These are phyloP conservation scores for Dactylellina cionopaga DNA, from an alignment of 2,329 filamentous ascomycete genomes.

Conservation along the genomic window DNA sequence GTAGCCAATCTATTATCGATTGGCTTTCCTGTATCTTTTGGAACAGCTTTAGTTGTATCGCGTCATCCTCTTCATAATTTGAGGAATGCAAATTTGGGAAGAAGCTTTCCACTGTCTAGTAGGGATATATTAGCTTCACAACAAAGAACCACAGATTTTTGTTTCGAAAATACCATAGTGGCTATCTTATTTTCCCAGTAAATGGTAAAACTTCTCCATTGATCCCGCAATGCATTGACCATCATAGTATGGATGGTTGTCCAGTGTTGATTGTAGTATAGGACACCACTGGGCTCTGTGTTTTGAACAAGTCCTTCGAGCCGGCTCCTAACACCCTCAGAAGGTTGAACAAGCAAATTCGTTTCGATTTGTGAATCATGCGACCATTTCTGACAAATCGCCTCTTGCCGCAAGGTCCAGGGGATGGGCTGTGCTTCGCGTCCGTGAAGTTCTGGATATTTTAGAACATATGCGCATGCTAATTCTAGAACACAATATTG, in stretches of 20 bases:
- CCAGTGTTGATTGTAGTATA: background rate
- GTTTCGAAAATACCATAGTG: background rate
- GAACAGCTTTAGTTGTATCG: background rate
- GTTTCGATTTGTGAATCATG: background rate
- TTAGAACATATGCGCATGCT: background rate
- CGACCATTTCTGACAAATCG: background rate
- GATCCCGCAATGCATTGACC: background rate
- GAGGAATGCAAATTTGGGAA: background rate
- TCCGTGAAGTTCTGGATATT: slow-evolving; percentile 5
- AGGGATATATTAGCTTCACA: background rate
- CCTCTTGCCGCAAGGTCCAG: background rate
- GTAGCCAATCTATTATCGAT: background rate
- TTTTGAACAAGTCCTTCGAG: background rate
- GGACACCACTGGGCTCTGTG: background rate
- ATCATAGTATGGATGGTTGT: background rate
- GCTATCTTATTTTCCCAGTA: slow-evolving; percentile 7
- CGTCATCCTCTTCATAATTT: background rate
- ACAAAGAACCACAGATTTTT: background rate
- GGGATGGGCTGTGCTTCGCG: background rate
- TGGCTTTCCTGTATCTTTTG: slow-evolving; percentile 7
- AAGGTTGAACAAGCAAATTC: background rate
- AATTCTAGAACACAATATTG: background rate
- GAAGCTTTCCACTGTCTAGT: background rate
- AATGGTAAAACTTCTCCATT: background rate
- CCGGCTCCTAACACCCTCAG: background rate